Evolutionary conservation across 2,329 filamentous ascomycete species (phyloP).

Genomic region (Zymoseptoria pseudotritici): DNA sequence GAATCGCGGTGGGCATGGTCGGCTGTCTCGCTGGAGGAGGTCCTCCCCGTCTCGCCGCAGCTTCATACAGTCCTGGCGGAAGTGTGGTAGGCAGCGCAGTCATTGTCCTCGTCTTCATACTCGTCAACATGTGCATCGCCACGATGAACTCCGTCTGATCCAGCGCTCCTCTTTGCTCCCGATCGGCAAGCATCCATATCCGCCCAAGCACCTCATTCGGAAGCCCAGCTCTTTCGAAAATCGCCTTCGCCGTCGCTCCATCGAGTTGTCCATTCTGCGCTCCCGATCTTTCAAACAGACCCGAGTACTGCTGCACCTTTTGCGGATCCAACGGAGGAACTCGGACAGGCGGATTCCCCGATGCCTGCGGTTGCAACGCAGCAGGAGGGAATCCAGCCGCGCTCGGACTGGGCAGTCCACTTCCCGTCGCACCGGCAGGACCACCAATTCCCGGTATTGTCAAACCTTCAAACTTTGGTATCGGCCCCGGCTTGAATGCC

Average conservation of each 20-base stretch:
- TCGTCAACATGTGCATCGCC: slow-evolving; percentile 93
- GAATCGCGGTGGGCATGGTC: slow-evolving; percentile 49
- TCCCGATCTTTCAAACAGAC: slow-evolving; percentile 84
- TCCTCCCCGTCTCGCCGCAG: slow-evolving; percentile 63
- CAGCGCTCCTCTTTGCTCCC: slow-evolving; percentile 80
- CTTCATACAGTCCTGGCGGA: slow-evolving; percentile 82
- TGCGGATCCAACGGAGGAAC: slow-evolving; percentile 83
- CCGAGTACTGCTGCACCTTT: slow-evolving; percentile 80
- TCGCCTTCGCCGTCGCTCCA: slow-evolving; percentile 68
- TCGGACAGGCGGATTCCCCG: slow-evolving; percentile 57
- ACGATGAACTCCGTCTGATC: slow-evolving; percentile 91
- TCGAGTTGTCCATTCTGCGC: slow-evolving; percentile 70
- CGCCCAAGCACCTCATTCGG: slow-evolving; percentile 86
- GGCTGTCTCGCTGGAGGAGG: slow-evolving; percentile 32
- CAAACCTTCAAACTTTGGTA: slow-evolving; percentile 86
- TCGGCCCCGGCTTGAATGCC: slow-evolving; percentile 75
- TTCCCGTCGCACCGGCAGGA: slow-evolving; percentile 6
- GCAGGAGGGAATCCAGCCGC: slow-evolving; percentile 17
- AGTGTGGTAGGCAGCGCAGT: slow-evolving; percentile 71
- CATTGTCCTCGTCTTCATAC: slow-evolving; percentile 76
- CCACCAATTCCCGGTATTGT: slow-evolving; percentile 33
- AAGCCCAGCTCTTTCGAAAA: slow-evolving; percentile 87
- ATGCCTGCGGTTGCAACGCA: slow-evolving; percentile 27
- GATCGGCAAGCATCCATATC: slow-evolving; percentile 94
- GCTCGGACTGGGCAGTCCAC: slow-evolving; percentile 18